A percentile compares a stretch with the other conserved stretches of the same genome.
phyloP scores from a whole-genome alignment of 2,329 filamentous ascomycete species.

The Furcasterigmium sp. region DNA sequence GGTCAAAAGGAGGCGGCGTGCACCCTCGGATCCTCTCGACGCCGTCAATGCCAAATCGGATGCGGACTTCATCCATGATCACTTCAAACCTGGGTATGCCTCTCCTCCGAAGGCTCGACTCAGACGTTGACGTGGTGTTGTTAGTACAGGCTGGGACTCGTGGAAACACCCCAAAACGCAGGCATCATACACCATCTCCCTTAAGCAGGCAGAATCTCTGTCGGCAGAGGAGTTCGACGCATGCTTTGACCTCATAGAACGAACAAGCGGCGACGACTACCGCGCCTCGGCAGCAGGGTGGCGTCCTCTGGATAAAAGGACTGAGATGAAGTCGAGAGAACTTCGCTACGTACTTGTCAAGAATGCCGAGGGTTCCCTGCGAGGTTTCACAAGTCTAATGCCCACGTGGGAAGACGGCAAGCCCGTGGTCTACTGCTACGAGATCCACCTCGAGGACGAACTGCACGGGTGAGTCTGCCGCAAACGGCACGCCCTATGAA shows the following conservation, averaged over 20 bases:
- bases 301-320: conserved; percentile 54
- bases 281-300: conserved; percentile 57
- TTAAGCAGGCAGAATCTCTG: conserved; percentile 36
- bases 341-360: conserved; percentile 65
- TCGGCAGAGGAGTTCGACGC: conserved; percentile 37
- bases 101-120: background rate
- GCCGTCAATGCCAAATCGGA: conserved; percentile 41
- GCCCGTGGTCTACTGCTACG: conserved; percentile 71
- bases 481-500: too few species aligned
- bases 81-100: conserved; percentile 41
- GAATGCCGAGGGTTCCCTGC: conserved; percentile 24
- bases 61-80: conserved; percentile 40
- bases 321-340: conserved; percentile 63
- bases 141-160: conserved; percentile 21
- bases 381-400: conserved; percentile 64
- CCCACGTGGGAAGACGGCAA: conserved; percentile 62
- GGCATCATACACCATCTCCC: conserved; percentile 33
- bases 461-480: conserved; percentile 49
- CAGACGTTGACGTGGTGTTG: too few species aligned
- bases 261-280: conserved; percentile 62
- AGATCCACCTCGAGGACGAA: conserved; percentile 60
- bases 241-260: conserved; percentile 54
- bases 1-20: conserved; percentile 17
- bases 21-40: conserved; percentile 34
- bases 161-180: conserved; percentile 49